Evolutionary conservation across 257 asterid species (phyloP), one percentile per base, ranked within the genome.

Genomic region (Rehmannia glutinosa): DNA sequence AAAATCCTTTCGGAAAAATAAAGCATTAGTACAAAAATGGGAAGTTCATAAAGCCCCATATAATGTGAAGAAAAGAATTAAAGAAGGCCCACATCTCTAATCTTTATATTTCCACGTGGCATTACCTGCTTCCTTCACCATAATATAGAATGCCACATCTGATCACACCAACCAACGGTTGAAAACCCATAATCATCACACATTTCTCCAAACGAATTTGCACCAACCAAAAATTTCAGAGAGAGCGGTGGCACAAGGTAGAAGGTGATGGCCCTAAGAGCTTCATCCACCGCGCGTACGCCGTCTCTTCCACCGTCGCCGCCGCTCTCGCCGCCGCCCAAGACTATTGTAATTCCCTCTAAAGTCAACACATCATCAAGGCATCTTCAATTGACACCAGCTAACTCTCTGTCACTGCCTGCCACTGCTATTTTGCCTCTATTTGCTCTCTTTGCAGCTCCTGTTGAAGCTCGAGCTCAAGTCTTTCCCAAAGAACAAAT

Each of bases 401-500:
- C 78, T 10, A 74, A 46, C 52, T 55, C 85, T 8, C 21, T 81
- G 9, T 25, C 86, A 13, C 85, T 87, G 41, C 76, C 93, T n/a
- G 77, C 94, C 13, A 71, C 88, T 15, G 80, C 93, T 33, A 57
- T 87, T 21, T 72, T 84, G 30, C 93, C 95, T 55, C 84, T 93
- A 5, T 77, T 88, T 64, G 77, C 90, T 13, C 74, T 86, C 50
- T 77, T 86, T 59, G 75, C 85, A 7, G 78, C 82, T 61, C 88
- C 95, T 1, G 3, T 20, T 73, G 96, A 86, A 66, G 96, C 92
- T 64, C 77, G 74, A 51, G 97, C 96, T 69, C 73, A 86, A 52
- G 76, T 73, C 61, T 54, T 90, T n/a, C 88, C 96, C 49, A 90
- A 88, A 77, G 96, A 90, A 43, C 89, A 93, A 63, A 85, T 93